Evolutionary conservation across 2,329 filamentous ascomycete species (phyloP).

Genomic region (Diatrype stigma): DNA sequence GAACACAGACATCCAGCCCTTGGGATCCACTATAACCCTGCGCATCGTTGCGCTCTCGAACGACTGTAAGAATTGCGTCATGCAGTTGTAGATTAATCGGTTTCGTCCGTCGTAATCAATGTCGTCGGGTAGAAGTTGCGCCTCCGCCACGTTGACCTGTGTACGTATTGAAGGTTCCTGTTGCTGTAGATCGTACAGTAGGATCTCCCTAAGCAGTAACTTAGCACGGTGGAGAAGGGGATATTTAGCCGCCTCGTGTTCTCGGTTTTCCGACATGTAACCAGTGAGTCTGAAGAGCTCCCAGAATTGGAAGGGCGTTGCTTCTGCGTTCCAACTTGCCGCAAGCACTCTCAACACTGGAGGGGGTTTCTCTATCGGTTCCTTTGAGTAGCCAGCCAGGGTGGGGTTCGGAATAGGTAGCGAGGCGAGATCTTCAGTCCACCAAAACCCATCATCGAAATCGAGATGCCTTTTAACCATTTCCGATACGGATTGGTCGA

Average conservation of each 20-base stretch:
- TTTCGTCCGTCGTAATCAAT: slow-evolving; percentile 44
- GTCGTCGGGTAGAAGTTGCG: slow-evolving; percentile 36
- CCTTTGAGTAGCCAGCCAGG: slow-evolving; percentile 34
- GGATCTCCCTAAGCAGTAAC: slow-evolving; percentile 49
- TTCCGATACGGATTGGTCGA: slow-evolving; percentile 35
- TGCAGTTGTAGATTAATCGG: slow-evolving; percentile 45
- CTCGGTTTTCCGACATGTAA: slow-evolving; percentile 43
- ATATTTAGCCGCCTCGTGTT: slow-evolving; percentile 43
- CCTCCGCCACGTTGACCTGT: slow-evolving; percentile 30
- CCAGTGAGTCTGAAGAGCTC: slow-evolving; percentile 49
- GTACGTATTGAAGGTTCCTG: slow-evolving; percentile 40
- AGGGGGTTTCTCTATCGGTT: slow-evolving; percentile 38
- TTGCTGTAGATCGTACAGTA: slow-evolving; percentile 51
- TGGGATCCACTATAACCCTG: slow-evolving; percentile 34
- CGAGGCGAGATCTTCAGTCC: slow-evolving; percentile 46
- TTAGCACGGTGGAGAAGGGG: slow-evolving; percentile 52
- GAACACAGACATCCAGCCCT: slow-evolving; percentile 48
- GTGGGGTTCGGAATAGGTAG: slow-evolving; percentile 35
- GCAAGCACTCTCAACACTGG: slow-evolving; percentile 48
- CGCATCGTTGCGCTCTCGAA: slow-evolving; percentile 44
- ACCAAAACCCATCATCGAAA: slow-evolving; percentile 56
- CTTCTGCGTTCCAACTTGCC: slow-evolving; percentile 47
- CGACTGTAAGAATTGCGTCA: slow-evolving; percentile 47
- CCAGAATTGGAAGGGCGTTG: slow-evolving; percentile 48
- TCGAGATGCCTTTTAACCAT: slow-evolving; percentile 44